A percentile compares a stretch with the other conserved stretches of the same genome.
These are phyloP conservation scores for Lipomyces anomalus DNA, from an alignment of 805 yeast genomes.

Conservation along the genomic window DNA sequence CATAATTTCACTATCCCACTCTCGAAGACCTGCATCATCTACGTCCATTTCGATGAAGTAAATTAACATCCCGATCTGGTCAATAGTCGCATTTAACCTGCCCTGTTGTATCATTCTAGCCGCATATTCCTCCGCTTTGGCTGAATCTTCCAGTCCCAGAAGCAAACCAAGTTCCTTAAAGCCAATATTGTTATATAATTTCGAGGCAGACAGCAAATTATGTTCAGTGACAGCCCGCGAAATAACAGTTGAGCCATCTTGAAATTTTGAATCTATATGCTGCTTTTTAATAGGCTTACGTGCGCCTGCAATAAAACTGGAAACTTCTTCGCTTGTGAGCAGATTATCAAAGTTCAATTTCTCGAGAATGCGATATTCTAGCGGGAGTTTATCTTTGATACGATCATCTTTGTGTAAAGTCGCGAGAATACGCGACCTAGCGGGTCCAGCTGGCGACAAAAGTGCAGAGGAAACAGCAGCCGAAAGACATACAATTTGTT, in stretches of 20 bases:
- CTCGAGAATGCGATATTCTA: constrained; percentile 24
- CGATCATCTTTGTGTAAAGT: constrained; percentile 30
- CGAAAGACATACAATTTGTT: constrained; percentile 25
- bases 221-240: constrained; percentile 33
- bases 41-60: constrained; percentile 17
- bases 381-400: constrained; percentile 9
- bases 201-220: constrained; percentile 32
- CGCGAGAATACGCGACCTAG: constrained; percentile 27
- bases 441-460: constrained; percentile 34
- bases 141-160: constrained; percentile 24
- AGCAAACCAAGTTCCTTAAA: constrained; percentile 27
- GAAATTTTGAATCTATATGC: constrained; percentile 2
- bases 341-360: constrained; percentile 29
- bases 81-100: constrained; percentile 30
- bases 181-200: constrained; percentile 29
- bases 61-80: constrained; percentile 29
- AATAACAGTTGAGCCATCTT: constrained; percentile 24
- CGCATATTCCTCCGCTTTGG: constrained; percentile 28
- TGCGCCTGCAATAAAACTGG: constrained; percentile 17
- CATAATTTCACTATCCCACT: constrained; percentile 20
- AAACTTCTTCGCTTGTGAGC: constrained; percentile 26
- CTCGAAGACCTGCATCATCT: constrained; percentile 5
- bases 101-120: constrained; percentile 32
- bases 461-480: constrained; percentile 31
- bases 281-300: constrained; percentile 5